A percentile compares a stretch with the other conserved stretches of the same genome.
Conservation (phyloP, 257 asterid genomes). For the Nicotiana sylvestris region DNA sequence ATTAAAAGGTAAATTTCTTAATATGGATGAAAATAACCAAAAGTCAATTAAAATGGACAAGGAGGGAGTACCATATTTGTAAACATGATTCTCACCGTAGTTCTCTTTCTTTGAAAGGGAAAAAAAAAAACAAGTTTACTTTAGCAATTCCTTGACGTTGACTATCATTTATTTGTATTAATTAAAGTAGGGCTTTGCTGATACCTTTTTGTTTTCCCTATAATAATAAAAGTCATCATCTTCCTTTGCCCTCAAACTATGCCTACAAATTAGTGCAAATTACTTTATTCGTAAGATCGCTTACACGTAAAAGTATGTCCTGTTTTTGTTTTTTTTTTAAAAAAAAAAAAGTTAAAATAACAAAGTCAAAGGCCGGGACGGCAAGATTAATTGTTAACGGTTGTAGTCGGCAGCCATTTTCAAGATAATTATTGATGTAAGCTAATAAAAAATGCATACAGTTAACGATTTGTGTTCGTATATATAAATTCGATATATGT, state of each 20-base stretch:
- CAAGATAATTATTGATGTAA: background rate
- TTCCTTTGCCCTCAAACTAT: constrained; percentile 41
- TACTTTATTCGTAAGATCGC: constrained; percentile 9
- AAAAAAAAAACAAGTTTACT: background rate
- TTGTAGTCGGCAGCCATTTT: constrained; percentile 21
- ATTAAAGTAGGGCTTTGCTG: background rate
- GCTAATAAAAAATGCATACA: background rate
- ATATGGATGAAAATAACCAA: too few species aligned
- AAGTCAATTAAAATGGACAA: too few species aligned
- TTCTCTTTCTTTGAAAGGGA: background rate
- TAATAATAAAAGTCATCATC: constrained; percentile 9
- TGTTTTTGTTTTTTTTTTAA: background rate
- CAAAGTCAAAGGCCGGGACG: constrained; percentile 32
- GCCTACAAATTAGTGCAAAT: constrained; percentile 23
- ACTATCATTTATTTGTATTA: background rate
- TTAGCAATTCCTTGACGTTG: background rate
- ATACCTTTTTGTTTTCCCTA: background rate
- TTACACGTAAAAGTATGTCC: constrained; percentile 22
- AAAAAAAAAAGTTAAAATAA: background rate
- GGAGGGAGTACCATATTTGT: background rate
- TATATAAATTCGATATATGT: background rate
- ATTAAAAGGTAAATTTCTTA: too few species aligned
- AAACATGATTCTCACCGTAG: background rate
- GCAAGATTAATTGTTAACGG: background rate
- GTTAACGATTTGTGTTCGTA: background rate